Evolutionary conservation across 2,329 filamentous ascomycete genomes (phyloP), one percentile per base, ranked within the genome.

Genomic region (Blastomyces parvus): DNA sequence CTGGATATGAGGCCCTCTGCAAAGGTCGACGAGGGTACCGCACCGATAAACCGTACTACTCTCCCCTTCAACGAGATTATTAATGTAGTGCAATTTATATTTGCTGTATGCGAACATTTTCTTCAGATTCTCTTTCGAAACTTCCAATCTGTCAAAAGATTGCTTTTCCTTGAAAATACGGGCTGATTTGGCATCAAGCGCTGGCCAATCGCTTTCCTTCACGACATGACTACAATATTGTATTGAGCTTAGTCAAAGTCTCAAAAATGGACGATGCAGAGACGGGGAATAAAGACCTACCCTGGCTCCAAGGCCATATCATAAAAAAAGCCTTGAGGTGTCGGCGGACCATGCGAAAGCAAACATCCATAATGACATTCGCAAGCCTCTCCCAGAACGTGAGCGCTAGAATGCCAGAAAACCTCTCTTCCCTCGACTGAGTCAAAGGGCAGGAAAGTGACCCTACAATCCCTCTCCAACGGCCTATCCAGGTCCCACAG

Each of bases 91-190:
- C 75, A 96, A 87, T 84, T 99, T 97, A 82, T 96, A 97, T 76
- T 94, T 94, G 83, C 95, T 97, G 83, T 96, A 95, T 70, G 87
- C 86, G 81, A 97, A 97, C 90, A 97, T 96, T 75, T 96, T 91
- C 61, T 94, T 84, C 60, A 97, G 83, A 69, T 97, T 88, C 62
- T 93, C 89, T 79, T 97, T 97, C 68, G 89, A 89, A 73, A 97
- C 84, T 67, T 88, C 88, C 58, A 97, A 81, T 64, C 94, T 87
- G 81, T 97, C 89, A 74, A 97, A 97, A 60, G 87, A 87, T 78
- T 97, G 93, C 82, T 95, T 96, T 79, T 97, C 92, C 82, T 97
- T 97, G 77, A 96, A 90, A 67, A 94, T 91, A 73, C 87, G 88
- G 72, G 84, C 82, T 38, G 92, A 90, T 67, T 91, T 86, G 65